Percentiles rank a stretch among this genome's conserved stretches.
Evolutionary conservation across 169 alveolate species (phyloP).

Genomic region (Plasmodium knowlesi): DNA sequence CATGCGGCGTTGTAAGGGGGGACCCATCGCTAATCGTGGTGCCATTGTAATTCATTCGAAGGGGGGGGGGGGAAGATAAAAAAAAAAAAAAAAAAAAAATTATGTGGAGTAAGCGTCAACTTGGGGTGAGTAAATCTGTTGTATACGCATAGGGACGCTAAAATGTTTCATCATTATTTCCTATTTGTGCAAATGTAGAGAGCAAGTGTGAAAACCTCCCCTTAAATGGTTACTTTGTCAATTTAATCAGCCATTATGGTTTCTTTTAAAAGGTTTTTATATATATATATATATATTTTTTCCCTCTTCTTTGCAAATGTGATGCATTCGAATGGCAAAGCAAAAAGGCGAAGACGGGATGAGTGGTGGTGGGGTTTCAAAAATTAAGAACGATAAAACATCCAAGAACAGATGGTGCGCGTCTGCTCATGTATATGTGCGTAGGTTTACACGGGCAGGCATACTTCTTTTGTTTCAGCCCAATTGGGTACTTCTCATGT

Average conservation of each 20-base stretch:
- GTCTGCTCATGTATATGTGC: background rate
- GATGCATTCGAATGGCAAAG: background rate
- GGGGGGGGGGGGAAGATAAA: background rate
- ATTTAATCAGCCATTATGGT: background rate
- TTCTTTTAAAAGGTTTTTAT: background rate
- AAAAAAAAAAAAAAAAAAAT: background rate
- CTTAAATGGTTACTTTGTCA: background rate
- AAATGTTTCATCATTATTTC: background rate
- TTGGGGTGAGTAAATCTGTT: slow-evolving; percentile 1
- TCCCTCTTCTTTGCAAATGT: too few relatives aligned
- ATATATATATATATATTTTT: background rate
- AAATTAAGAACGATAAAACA: background rate
- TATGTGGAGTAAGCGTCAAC: background rate
- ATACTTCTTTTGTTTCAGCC: background rate
- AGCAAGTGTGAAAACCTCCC: background rate
- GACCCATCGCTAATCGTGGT: too few relatives aligned
- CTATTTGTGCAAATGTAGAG: background rate
- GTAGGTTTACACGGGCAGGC: background rate
- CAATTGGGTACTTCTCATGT: background rate
- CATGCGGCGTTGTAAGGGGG: background rate
- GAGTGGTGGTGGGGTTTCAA: background rate
- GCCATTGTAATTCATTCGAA: too few relatives aligned
- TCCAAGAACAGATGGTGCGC: background rate
- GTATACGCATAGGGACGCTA: background rate
- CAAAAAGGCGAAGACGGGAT: background rate